Evolutionary conservation across 1,139 yeast species (phyloP), one percentile per base, ranked within the genome.

Genomic region (Yamadazyma oceani): DNA sequence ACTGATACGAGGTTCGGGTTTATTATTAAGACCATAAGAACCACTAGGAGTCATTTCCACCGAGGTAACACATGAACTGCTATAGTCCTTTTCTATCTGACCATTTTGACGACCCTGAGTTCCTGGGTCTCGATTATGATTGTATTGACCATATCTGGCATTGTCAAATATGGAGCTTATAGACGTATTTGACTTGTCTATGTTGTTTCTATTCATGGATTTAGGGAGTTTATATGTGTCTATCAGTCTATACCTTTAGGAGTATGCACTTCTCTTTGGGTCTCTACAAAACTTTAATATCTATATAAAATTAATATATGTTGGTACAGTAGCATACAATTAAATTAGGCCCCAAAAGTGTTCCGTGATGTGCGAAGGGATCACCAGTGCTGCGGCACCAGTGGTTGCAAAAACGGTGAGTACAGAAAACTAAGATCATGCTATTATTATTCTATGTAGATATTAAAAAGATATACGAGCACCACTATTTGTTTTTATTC

Each of bases 1-100:
- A 37, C 21, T 25, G 31, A 36, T 35, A 35, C 35, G 25, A 17
- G n/a, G 16, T 12, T 10, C 32, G 12, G 32, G 11, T 6, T 27
- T 15, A 23, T 36, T 32, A 30, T 27, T 32, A 10, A 21, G 13
- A 13, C 23, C 25, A 22, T 26, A 13, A 14, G 45, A 37, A 14
- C 27, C 19, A 11, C 31, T 34, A 13, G 45, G 45, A 7, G 42
- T 32, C 33, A 42, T 34, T 17, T 38, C 41, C 14, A 42, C 27
- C n/a, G 45, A 42, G 2, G 41, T 37, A n/a, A 35, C 32, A n/a
- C 36, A 26, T 11, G 39, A 31, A 10, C 27, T 31, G 15, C 30
- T 10, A 19, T 10, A 6, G 8, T 28, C 8, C 21, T 28, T 28
- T 5, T 26, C 7, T 8, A 4, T 13, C 13, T 10, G 13, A 24